These are phyloP conservation scores for Malassezia cuniculi DNA, from an alignment of 1,284 basidiomycete genomes.

Conservation along the genomic window DNA sequence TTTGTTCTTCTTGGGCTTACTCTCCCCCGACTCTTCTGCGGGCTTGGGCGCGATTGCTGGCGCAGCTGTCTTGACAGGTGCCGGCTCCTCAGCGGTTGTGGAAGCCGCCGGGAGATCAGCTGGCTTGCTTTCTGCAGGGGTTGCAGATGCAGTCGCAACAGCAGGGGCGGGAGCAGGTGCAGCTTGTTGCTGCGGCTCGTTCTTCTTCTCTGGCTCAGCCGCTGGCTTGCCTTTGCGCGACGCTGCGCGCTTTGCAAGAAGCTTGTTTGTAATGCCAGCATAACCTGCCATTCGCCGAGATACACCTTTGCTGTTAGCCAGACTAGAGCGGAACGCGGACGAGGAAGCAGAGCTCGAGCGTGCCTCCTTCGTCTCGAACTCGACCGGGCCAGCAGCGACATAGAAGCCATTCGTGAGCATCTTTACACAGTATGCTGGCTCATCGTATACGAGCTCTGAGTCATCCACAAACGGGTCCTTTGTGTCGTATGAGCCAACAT, in stretches of 20 bases:
- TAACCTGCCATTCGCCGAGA: slow-evolving; percentile 18
- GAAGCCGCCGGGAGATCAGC: neutral
- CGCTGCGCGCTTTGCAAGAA: slow-evolving; percentile 25
- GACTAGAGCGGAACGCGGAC: slow-evolving; percentile 10
- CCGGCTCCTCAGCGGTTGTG: neutral
- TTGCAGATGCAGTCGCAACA: neutral
- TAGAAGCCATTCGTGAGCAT: slow-evolving; percentile 90
- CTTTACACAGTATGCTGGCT: slow-evolving; percentile 78
- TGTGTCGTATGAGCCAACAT: slow-evolving; percentile 59
- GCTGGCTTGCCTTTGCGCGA: neutral
- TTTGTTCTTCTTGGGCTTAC: slow-evolving; percentile 24
- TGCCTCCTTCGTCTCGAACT: slow-evolving; percentile 26
- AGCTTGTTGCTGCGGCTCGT: neutral
- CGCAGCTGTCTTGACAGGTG: neutral
- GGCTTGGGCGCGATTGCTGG: neutral
- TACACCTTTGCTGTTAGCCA: slow-evolving; percentile 7
- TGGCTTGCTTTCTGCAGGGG: neutral
- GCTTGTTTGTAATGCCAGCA: slow-evolving; percentile 28
- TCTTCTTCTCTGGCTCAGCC: neutral
- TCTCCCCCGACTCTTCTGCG: neutral
- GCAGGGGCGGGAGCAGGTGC: too few relatives aligned
- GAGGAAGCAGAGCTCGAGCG: slow-evolving; percentile 10
- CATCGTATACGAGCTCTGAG: slow-evolving; percentile 76
- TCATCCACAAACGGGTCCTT: slow-evolving; percentile 94
- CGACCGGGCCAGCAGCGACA: slow-evolving; percentile 50